These are phyloP conservation scores for Macrophomina tecta DNA, from an alignment of 2,329 filamentous ascomycete genomes.

Conservation along the genomic window DNA sequence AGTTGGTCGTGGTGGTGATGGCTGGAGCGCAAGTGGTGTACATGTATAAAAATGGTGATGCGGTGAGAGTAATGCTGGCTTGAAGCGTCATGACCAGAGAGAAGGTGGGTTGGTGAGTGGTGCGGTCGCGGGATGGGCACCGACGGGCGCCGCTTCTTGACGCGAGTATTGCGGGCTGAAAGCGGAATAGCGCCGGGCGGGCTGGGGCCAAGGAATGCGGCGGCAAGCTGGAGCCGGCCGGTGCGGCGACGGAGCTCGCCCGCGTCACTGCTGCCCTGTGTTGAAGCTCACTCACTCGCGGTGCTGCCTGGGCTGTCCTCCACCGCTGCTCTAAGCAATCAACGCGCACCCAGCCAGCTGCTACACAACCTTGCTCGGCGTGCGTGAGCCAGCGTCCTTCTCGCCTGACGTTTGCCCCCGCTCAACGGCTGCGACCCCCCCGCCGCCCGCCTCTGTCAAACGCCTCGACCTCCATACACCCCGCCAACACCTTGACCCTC, in stretches of 20 bases:
- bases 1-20: slow-evolving; percentile 9
- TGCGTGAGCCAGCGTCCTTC: not conserved
- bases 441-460: not conserved
- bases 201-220: not conserved
- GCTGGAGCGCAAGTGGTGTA: slow-evolving; percentile 17
- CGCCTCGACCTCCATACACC: slow-evolving; percentile 10
- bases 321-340: not conserved
- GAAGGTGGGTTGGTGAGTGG: slow-evolving; percentile 20
- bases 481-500: not conserved
- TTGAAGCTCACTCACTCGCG: not conserved
- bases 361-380: not conserved
- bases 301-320: not conserved
- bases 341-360: not conserved
- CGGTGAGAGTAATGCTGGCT: slow-evolving; percentile 17
- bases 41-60: slow-evolving; percentile 28
- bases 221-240: not conserved
- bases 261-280: not conserved
- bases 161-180: slow-evolving; percentile 5
- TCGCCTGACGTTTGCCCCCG: not conserved
- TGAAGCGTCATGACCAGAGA: slow-evolving; percentile 16
- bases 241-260: not conserved
- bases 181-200: not conserved
- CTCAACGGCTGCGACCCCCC: not conserved
- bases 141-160: slow-evolving; percentile 23
- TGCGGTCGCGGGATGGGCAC: slow-evolving; percentile 13